These are phyloP conservation scores for Trifolium pratense DNA, from an alignment of 306 rosid genomes.

Conservation along the genomic window DNA sequence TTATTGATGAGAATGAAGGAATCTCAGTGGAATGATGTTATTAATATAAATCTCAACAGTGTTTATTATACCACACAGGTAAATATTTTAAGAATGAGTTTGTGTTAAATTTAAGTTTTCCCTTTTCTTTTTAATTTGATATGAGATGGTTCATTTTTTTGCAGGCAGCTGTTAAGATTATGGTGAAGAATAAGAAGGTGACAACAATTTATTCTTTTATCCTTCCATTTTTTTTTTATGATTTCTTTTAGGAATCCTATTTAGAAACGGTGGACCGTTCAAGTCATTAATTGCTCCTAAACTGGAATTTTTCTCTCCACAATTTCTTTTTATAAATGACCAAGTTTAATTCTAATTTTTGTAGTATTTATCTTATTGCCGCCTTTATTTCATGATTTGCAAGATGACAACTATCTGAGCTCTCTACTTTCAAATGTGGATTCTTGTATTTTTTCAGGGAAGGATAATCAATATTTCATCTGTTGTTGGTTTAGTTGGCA, in stretches of 20 bases:
- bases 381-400: constrained; percentile 33
- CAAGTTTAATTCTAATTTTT: background rate
- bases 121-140: constrained; percentile 9
- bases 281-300: constrained; percentile 16
- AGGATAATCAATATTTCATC: constrained; percentile 94
- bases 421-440: constrained; percentile 24
- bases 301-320: constrained; percentile 1
- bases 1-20: constrained; percentile 97
- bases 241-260: constrained; percentile 15
- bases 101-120: constrained; percentile 23
- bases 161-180: constrained; percentile 92
- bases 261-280: constrained; percentile 9
- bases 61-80: constrained; percentile 90
- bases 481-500: constrained; percentile 94
- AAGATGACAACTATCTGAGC: constrained; percentile 13
- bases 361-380: background rate
- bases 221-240: background rate
- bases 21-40: constrained; percentile 92
- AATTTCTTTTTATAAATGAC: background rate
- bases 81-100: constrained; percentile 35
- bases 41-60: constrained; percentile 94
- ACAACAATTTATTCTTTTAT: background rate
- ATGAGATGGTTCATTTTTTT: constrained; percentile 42
- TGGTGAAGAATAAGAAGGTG: constrained; percentile 98
- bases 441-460: constrained; percentile 62